These are phyloP conservation scores for Jaapia argillacea DNA, from an alignment of 768 basidiomycete genomes.

Conservation along the genomic window DNA sequence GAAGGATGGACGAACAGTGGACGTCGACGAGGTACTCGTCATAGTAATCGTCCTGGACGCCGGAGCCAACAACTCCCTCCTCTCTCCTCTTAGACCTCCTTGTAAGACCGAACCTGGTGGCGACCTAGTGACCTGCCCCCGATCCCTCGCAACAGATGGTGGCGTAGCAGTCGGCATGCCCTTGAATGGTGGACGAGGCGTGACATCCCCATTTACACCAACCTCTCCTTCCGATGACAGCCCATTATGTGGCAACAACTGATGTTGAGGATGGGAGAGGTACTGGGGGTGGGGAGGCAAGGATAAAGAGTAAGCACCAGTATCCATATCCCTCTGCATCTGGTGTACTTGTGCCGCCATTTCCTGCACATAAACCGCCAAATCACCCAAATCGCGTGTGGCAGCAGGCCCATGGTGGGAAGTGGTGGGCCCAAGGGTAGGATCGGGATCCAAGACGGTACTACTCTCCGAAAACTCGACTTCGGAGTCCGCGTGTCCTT, in stretches of 20 bases:
- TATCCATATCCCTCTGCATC: too few species aligned
- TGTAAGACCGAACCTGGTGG: neutral
- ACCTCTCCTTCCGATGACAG: neutral
- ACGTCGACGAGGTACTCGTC: neutral
- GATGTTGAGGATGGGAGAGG: too few species aligned
- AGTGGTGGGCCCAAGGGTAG: too few species aligned
- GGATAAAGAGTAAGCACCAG: too few species aligned
- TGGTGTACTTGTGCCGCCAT: too few species aligned
- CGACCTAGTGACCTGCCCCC: conserved; percentile 7
- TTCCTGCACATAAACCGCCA: too few species aligned
- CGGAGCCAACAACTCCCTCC: neutral
- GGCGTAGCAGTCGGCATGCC: conserved; percentile 19
- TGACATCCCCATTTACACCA: conserved; percentile 37
- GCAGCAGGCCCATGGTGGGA: too few species aligned
- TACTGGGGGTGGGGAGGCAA: too few species aligned
- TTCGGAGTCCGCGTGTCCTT: conserved; percentile 13
- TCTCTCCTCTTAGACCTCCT: too few species aligned
- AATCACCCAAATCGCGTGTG: too few species aligned
- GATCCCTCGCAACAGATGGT: too few species aligned
- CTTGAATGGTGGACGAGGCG: conserved; percentile 42
- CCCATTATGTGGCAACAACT: neutral
- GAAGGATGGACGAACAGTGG: neutral
- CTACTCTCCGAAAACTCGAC: conserved; percentile 8
- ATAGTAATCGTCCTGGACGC: neutral
- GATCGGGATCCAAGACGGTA: conserved; percentile 8